Base-by-base conservation (phyloP, 495 filamentous ascomycete genomes). In the Opeltia flavorubescens region DNA sequence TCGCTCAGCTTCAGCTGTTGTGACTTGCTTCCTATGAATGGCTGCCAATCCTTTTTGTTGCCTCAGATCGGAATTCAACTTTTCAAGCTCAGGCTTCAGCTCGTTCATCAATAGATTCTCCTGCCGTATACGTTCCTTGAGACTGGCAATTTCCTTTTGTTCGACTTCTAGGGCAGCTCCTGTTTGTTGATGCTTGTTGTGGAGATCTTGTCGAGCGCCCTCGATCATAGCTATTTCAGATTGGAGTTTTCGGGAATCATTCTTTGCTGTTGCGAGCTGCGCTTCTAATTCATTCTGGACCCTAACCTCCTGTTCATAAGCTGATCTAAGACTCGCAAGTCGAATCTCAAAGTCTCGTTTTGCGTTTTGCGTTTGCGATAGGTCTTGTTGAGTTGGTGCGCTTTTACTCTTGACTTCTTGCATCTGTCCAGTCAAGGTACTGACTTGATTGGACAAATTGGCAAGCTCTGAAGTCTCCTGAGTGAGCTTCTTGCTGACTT, bases 21-120 rank as follows among this genome's bases (percentile, higher is more conserved):
- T 73, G 40, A 95, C 70, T 65, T 98, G 91, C 66, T 98, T 96
- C 67, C 93, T 95, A 66, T 93, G 94, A 64, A 98, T 96, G 4
- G 93, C 86, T 36, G 93, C 91, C 35, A 95, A 64, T 8, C 91
- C 91, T 63, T 93, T 95, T 64, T 95, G 87, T 59, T 95, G 91
- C 18, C 91, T 78, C 31, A 88, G 85, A 52, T 91, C 85, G 9
- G 78, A 83, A 58, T 85, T 81, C 44, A 93, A 69, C 66, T 94
- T 94, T 54, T 98, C 91, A 42, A 96, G 71, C 43, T 87, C 78
- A 6, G 86, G 88, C 61, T 84, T 87, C 26, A 96, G 67, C 63
- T 84, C 79, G 27, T 74, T 69, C 52, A 94, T 83, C 55, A 89
- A 85, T 8, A 74, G 71, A 60, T 94, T 96, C 13, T 86, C 70